phyloP scores from a whole-genome alignment of 2,329 filamentous ascomycete species.

The Beauveria bassiana region DNA sequence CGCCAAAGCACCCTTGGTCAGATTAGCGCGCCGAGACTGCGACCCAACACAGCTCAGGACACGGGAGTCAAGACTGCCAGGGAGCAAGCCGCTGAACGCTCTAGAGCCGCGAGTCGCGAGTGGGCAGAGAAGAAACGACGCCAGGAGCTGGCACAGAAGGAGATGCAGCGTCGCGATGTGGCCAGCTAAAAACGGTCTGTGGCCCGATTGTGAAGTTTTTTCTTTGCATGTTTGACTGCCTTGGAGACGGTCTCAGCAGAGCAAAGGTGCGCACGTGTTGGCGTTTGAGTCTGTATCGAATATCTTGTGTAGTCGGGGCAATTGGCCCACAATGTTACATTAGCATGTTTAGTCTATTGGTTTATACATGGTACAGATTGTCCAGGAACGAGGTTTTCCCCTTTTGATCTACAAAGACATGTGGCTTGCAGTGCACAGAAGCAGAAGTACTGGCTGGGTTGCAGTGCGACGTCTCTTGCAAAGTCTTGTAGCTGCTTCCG shows the following conservation, averaged over 20 bases:
- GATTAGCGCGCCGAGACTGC: slow-evolving; percentile 37
- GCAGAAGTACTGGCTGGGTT: no score
- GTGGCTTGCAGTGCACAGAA: no score
- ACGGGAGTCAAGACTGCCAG: slow-evolving; percentile 45
- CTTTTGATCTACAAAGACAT: no score
- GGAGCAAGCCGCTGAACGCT: slow-evolving; percentile 54
- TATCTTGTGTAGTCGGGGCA: slow-evolving; percentile 3
- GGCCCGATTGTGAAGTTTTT: neutral
- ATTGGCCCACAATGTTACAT: slow-evolving; percentile 10
- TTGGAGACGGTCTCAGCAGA: neutral
- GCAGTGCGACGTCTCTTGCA: no score
- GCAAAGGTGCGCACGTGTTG: neutral
- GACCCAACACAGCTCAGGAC: slow-evolving; percentile 45
- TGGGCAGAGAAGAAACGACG: slow-evolving; percentile 53
- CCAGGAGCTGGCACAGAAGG: slow-evolving; percentile 24
- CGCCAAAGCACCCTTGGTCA: slow-evolving; percentile 11
- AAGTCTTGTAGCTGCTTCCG: no score
- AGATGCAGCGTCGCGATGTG: neutral
- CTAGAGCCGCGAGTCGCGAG: slow-evolving; percentile 49
- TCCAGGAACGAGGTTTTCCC: neutral
- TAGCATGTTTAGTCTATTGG: slow-evolving; percentile 7
- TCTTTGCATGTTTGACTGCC: neutral
- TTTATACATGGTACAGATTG: neutral
- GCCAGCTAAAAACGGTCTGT: neutral
- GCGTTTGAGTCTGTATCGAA: neutral